Evolutionary conservation across 768 basidiomycete species (phyloP).

Genomic region (Dentipellis fragilis): DNA sequence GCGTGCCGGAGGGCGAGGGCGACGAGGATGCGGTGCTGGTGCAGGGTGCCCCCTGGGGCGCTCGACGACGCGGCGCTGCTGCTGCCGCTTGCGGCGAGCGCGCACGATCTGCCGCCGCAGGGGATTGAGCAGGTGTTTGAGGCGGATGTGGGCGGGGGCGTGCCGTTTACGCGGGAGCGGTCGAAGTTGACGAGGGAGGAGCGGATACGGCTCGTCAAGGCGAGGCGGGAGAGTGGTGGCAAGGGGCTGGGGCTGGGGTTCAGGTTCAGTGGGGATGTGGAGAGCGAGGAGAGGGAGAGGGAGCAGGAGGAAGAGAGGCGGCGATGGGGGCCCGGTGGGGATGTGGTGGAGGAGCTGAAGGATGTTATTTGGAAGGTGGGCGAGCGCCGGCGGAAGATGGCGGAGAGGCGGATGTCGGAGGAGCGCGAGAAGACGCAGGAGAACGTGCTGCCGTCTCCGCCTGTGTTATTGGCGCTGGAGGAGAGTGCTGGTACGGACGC

Average conservation of each 20-base stretch:
- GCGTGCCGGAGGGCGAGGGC: constrained; percentile 14
- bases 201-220: constrained; percentile 52
- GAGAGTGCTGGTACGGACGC: background rate
- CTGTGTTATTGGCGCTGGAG: background rate
- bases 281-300: constrained; percentile 11
- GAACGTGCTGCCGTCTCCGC: constrained; percentile 1
- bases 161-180: constrained; percentile 41
- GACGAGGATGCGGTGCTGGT: constrained; percentile 21
- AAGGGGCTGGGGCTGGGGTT: constrained; percentile 20
- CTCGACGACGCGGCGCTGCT: constrained; percentile 50
- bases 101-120: constrained; percentile 47
- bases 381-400: constrained; percentile 51
- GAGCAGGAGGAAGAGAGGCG: constrained; percentile 19
- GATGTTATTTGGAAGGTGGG: constrained; percentile 85
- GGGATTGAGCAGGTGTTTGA: constrained; percentile 84
- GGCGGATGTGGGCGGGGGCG: constrained; percentile 36
- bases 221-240: constrained; percentile 35
- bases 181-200: constrained; percentile 67
- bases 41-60: constrained; percentile 4
- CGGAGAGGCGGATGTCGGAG: constrained; percentile 10
- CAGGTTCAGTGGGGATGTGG: constrained; percentile 1
- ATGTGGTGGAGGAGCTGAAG: constrained; percentile 77
- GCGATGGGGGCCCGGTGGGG: constrained; percentile 64
- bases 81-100: constrained; percentile 39
- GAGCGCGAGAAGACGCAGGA: background rate